Conservation (phyloP, 2,329 filamentous ascomycete species). For the Trichoderma aggressivum region DNA sequence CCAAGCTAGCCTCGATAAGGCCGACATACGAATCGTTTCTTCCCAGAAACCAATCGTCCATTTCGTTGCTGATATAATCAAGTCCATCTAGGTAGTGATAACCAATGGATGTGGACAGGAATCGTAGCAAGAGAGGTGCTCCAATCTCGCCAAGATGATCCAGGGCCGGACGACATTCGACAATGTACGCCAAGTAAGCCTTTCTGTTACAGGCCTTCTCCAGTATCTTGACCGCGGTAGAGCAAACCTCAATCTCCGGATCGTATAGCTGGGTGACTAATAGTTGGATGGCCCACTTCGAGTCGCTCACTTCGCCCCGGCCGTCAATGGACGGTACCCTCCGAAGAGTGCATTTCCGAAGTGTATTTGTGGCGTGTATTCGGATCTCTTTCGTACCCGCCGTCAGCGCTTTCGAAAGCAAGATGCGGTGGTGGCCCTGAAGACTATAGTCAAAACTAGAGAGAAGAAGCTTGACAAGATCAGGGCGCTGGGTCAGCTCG, state of each 20-base stretch:
- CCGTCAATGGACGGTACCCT: slow-evolving; percentile 37
- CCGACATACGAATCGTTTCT: slow-evolving; percentile 95
- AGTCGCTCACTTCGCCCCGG: slow-evolving; percentile 54
- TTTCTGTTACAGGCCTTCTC: slow-evolving; percentile 96
- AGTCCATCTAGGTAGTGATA: slow-evolving; percentile 96
- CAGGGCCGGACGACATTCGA: slow-evolving; percentile 89
- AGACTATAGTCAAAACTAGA: slow-evolving; percentile 90
- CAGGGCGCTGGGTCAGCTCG: slow-evolving; percentile 83
- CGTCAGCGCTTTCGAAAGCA: slow-evolving; percentile 90
- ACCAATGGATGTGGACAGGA: slow-evolving; percentile 91
- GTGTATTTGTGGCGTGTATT: slow-evolving; percentile 80
- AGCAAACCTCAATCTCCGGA: slow-evolving; percentile 93
- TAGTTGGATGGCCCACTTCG: slow-evolving; percentile 93
- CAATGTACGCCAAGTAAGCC: slow-evolving; percentile 88
- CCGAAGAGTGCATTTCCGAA: slow-evolving; percentile 78
- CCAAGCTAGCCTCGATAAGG: slow-evolving; percentile 92
- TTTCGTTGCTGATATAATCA: slow-evolving; percentile 98
- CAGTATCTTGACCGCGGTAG: slow-evolving; percentile 92
- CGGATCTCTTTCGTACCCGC: slow-evolving; percentile 88
- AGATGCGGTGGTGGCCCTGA: slow-evolving; percentile 83
- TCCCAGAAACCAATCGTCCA: slow-evolving; percentile 99
- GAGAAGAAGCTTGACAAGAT: slow-evolving; percentile 83
- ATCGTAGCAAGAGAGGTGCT: slow-evolving; percentile 84
- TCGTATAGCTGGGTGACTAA: slow-evolving; percentile 99
- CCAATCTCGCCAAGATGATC: slow-evolving; percentile 97